Evolutionary conservation across 1,284 basidiomycete species (phyloP).

Genomic region (Phylloboletellus chloephorus): DNA sequence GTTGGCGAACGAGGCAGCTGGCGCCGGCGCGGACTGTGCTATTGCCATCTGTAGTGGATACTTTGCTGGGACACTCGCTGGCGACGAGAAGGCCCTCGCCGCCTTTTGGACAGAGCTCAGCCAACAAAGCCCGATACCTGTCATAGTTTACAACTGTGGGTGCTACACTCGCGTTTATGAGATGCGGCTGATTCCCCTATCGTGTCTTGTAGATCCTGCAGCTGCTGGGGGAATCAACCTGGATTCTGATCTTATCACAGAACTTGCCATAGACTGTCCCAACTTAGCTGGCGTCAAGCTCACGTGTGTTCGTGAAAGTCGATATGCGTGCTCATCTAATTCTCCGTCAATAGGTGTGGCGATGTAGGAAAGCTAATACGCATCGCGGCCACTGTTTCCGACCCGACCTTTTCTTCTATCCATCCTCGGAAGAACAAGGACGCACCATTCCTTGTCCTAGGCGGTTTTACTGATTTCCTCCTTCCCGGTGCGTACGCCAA

Average conservation of each 20-base stretch:
- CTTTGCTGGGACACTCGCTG: conserved; percentile 69
- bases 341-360: conserved; percentile 57
- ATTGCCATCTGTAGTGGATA: conserved; percentile 87
- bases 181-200: conserved; percentile 2
- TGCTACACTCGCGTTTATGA: conserved; percentile 8
- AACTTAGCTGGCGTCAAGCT: conserved; percentile 83
- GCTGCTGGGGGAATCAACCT: conserved; percentile 82
- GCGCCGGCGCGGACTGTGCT: conserved; percentile 76
- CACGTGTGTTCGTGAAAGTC: conserved; percentile 50
- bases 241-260: conserved; percentile 78
- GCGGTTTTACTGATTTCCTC: conserved; percentile 76
- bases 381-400: conserved; percentile 65
- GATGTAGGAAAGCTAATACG: conserved; percentile 87
- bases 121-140: conserved; percentile 75
- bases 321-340: conserved; percentile 4
- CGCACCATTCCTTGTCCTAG: conserved; percentile 71
- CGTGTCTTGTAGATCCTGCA: conserved; percentile 56
- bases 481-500: conserved; percentile 63
- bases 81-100: conserved; percentile 64
- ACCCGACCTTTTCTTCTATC: conserved; percentile 48
- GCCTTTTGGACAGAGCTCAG: conserved; percentile 75
- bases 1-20: conserved; percentile 68
- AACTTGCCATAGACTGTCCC: conserved; percentile 67
- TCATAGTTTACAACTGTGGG: conserved; percentile 89
- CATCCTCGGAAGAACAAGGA: conserved; percentile 62